These are phyloP conservation scores for Bipolaris oryzae DNA, from an alignment of 2,329 filamentous ascomycete genomes.

Conservation along the genomic window DNA sequence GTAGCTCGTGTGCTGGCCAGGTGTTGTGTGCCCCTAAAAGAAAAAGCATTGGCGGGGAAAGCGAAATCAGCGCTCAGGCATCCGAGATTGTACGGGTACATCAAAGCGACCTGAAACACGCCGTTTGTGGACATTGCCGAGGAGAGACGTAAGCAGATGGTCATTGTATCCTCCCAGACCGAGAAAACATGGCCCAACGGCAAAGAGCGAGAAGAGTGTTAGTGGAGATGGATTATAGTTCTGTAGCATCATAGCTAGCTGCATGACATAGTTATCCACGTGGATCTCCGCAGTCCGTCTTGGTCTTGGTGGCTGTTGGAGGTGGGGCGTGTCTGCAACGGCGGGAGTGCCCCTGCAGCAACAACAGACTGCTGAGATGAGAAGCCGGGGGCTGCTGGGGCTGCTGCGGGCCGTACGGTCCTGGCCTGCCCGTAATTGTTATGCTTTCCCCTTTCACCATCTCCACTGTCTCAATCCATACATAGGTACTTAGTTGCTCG, in stretches of 20 bases:
- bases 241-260: constrained; percentile 7
- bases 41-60: neutral
- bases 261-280: constrained; percentile 14
- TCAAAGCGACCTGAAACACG: constrained; percentile 13
- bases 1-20: neutral
- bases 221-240: constrained; percentile 2
- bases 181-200: neutral
- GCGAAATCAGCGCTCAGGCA: neutral
- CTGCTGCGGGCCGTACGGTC: constrained; percentile 8
- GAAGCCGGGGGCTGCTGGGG: constrained; percentile 9
- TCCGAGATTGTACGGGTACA: constrained; percentile 2
- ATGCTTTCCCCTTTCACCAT: constrained; percentile 21
- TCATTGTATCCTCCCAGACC: neutral
- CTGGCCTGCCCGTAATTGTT: constrained; percentile 10
- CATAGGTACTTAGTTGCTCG: constrained; percentile 8
- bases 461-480: constrained; percentile 6
- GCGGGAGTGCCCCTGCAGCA: constrained; percentile 16
- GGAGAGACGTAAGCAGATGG: constrained; percentile 1
- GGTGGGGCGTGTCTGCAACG: constrained; percentile 14
- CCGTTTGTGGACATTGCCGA: constrained; percentile 6
- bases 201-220: neutral
- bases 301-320: constrained; percentile 11
- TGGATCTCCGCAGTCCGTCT: constrained; percentile 20
- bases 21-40: neutral
- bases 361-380: constrained; percentile 14